Evolutionary conservation across 2,329 filamentous ascomycete species (phyloP), one percentile per base, ranked within the genome.

Genomic region (Aspergillus sp.): DNA sequence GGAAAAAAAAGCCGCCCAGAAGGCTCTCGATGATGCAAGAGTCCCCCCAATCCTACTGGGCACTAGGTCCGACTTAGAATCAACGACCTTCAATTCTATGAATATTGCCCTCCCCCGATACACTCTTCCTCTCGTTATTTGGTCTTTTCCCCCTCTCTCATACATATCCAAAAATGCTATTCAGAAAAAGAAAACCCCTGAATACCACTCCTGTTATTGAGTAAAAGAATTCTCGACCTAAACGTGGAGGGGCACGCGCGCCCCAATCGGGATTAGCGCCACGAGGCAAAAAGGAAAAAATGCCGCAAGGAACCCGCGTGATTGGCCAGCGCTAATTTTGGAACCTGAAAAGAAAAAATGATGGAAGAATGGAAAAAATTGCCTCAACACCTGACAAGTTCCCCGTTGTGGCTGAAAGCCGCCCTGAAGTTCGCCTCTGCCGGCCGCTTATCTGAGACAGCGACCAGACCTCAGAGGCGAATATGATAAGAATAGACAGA

Each of bases 311-410:
- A 20, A n/a, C 43, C 36, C 16, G 49, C 42, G 30, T 57, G 52
- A 56, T 62, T 59, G 56, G 56, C 50, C 43, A 22, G 47, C 44
- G 48, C 50, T 57, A 60, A 57, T 55, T 47, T 54, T 58, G 57
- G 57, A 58, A 30, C 26, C 26, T 30, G 26, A 30, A 30, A 30
- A 30, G 26, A 30, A 30, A 30, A 30, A 30, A 30, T 30, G 16
- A 38, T 38, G 35, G 35, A 38, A 38, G 16, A 57, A 58, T 19
- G 19, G 40, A 22, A 42, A 30, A 42, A 51, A 53, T 55, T 53
- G 42, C 50, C 30, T 50, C 47, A 49, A 26, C 30, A 30, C 26
- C 26, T 30, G 26, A 30, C 26, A 30, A 9, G 13, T 26, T 13
- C n/a, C 30, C 10, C 13, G 11, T 42, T 40, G 41, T 50, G 40